phyloP scores from a whole-genome alignment of 2,329 filamentous ascomycete species.

The Stachybotrys elegans region DNA sequence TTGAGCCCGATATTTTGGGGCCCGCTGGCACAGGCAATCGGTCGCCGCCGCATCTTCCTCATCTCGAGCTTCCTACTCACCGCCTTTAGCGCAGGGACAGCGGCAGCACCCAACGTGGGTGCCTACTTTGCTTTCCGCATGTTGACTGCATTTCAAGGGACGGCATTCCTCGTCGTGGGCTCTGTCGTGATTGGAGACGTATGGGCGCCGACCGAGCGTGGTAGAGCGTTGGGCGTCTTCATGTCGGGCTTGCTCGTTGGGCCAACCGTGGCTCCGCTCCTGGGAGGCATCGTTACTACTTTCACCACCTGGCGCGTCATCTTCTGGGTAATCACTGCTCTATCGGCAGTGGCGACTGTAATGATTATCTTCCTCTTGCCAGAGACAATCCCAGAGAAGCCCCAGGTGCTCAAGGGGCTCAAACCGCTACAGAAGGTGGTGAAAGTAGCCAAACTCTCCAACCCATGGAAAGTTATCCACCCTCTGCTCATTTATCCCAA shows the following conservation, averaged over 20 bases:
- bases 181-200: slow-evolving; percentile 56
- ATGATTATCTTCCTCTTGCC: slow-evolving; percentile 57
- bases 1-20: slow-evolving; percentile 61
- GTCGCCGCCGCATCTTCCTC: slow-evolving; percentile 36
- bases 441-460: slow-evolving; percentile 4
- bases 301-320: slow-evolving; percentile 62
- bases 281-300: slow-evolving; percentile 66
- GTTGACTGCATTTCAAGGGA: slow-evolving; percentile 66
- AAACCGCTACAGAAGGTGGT: not conserved
- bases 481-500: slow-evolving; percentile 51
- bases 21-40: slow-evolving; percentile 56
- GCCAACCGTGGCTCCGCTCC: slow-evolving; percentile 57
- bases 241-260: slow-evolving; percentile 61
- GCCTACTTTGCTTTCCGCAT: slow-evolving; percentile 65
- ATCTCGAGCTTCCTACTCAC: slow-evolving; percentile 44
- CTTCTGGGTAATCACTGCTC: slow-evolving; percentile 64
- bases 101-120: slow-evolving; percentile 59
- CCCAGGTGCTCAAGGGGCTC: not conserved
- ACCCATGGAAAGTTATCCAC: slow-evolving; percentile 9
- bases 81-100: slow-evolving; percentile 60
- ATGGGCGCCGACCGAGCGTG: slow-evolving; percentile 56
- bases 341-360: slow-evolving; percentile 51
- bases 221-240: slow-evolving; percentile 63
- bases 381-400: slow-evolving; percentile 54
- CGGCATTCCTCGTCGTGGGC: slow-evolving; percentile 62